Base-by-base conservation (phyloP, 2,329 filamentous ascomycete genomes). In the Aspergillus unguis region DNA sequence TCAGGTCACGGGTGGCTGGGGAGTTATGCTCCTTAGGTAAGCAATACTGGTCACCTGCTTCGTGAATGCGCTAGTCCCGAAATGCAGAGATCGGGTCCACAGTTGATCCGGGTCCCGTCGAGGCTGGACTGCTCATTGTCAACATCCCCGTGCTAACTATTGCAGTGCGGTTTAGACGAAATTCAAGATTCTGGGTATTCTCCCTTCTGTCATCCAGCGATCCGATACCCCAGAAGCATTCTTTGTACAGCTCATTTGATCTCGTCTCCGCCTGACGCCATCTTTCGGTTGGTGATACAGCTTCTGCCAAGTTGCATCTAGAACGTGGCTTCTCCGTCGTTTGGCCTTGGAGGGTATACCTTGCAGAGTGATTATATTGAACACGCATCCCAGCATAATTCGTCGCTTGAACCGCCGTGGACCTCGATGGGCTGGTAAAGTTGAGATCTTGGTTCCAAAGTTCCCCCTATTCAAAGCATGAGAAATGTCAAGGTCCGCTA, bases 401-500 rank as follows among this genome's bases (percentile, higher is more conserved):
- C 6, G 10, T 45, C 47, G 27, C 45, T 32, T 32, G n/a, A 29
- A 42, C 32, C 36, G 26, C 48, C 48, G 31, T 42, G 27, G 44
- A 32, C 36, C 46, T 48, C 29, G 59, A 56, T 62, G 67, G 64
- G 58, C 67, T 68, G 66, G 59, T 55, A 62, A 27, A 55, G 47
- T 46, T 58, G 50, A 48, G 47, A 36, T 49, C 54, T 57, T 52
- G 58, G 55, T 48, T 58, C 53, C 56, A 53, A 48, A 50, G 51
- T 33, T 49, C 55, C 28, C 50, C 42, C 54, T 44, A 58, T 47
- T 55, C 17, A 65, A 64, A 66, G 67, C 64, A 70, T 80, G 77
- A 78, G 75, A 83, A 67, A 86, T 86, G 83, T 85, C 82, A 73
- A 80, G 77, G 73, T 77, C 79, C 66, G 75, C 77, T 60, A 80